Base-by-base conservation (phyloP, 768 basidiomycete species). In the Tremella fuciformis region DNA sequence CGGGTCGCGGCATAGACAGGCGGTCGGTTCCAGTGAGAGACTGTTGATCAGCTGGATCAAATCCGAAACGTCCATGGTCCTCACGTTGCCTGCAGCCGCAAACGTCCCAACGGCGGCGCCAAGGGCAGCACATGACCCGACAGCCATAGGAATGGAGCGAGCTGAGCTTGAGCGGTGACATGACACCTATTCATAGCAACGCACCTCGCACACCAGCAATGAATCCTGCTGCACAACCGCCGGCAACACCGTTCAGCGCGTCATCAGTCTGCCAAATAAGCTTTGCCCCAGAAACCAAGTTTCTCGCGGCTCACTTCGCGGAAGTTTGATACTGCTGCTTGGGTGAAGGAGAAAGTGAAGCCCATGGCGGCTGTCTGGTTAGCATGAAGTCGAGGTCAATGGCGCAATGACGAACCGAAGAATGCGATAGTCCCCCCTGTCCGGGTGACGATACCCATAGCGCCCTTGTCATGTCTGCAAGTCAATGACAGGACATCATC, bases 141-240 rank as follows among this genome's bases (percentile, higher is more conserved):
- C 67, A 26, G 88, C 91, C 71, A 86, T 80, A 6, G 91, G 91
- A 65, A 94, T 68, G 29, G 91, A 96, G 60, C 88, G 87, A 53
- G 84, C 91, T 93, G 64, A 47, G 37, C 21, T 18, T 49, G 34
- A 54, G 52, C 59, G 50, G 37, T 1, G 8, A 18, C 40, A n/a
- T 8, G 25, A 21, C 19, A 59, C 15, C 26, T 44, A 16, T 50
- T 55, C 51, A 29, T 21, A 2, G 42, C 21, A 11, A 78, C 83
- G 40, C 69, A 91, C 89, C 83, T 80, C 89, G 83, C 57, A 93
- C 78, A 53, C 92, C 92, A 26, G 89, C 89, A 62, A 94, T 79
- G 79, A 94, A 91, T 47, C 92, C 92, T 52, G 91, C 91, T 49
- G 91, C 91, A 79, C 91, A 94, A 56, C 88, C 92, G 55, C 88